Conservation (phyloP, 495 filamentous ascomycete species). For the Chaetomidium leptoderma region DNA sequence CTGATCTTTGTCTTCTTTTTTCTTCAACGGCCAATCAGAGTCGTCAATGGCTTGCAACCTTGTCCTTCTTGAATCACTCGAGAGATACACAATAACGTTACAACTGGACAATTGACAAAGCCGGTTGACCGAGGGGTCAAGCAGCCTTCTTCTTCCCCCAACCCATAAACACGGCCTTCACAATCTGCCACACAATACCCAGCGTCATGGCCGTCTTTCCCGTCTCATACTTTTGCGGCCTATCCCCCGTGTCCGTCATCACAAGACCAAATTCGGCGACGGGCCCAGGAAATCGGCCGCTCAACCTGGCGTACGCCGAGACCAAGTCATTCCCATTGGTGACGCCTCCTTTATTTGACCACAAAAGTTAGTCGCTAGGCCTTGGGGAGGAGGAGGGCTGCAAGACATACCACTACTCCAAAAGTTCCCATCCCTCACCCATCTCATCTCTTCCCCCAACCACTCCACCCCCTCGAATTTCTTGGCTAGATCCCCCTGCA, state of each 20-base stretch:
- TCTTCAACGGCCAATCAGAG: too few species aligned
- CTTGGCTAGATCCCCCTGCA: slow-evolving; percentile 42
- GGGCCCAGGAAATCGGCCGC: slow-evolving; percentile 40
- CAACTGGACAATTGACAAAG: too few species aligned
- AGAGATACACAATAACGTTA: too few species aligned
- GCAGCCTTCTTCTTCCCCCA: slow-evolving; percentile 29
- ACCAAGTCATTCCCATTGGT: slow-evolving; percentile 63
- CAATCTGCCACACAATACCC: slow-evolving; percentile 36
- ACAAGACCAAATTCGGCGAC: slow-evolving; percentile 47
- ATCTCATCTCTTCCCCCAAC: slow-evolving; percentile 46
- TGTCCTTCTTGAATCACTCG: too few species aligned
- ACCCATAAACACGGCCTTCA: slow-evolving; percentile 34
- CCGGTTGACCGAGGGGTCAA: not conserved
- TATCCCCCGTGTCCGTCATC: slow-evolving; percentile 50
- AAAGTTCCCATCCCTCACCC: slow-evolving; percentile 55
- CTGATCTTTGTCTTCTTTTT: too few species aligned
- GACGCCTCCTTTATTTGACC: slow-evolving; percentile 45
- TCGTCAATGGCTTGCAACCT: too few species aligned
- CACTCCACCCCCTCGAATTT: slow-evolving; percentile 45
- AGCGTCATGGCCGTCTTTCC: slow-evolving; percentile 30
- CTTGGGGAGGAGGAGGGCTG: not conserved
- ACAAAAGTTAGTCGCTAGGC: not conserved
- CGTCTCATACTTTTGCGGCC: slow-evolving; percentile 42
- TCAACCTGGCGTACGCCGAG: slow-evolving; percentile 48
- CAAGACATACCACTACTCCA: slow-evolving; percentile 54